Percentiles rank a stretch among this genome's conserved stretches.
Evolutionary conservation across 2,329 filamentous ascomycete genomes (phyloP).

Genomic region (Pseudogymnoascus verrucosus): DNA sequence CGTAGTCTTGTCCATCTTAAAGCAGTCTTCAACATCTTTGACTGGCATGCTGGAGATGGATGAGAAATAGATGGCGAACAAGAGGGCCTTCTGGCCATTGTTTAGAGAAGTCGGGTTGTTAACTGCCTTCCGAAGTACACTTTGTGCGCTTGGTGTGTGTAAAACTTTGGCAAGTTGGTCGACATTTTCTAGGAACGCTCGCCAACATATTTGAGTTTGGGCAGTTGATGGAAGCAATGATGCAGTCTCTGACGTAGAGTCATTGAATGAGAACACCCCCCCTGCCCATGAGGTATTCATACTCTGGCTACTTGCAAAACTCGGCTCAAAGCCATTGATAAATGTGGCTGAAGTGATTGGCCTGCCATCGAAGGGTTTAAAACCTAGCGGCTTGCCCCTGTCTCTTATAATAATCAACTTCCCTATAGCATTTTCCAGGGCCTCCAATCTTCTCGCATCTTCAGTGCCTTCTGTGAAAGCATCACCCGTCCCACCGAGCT

Average conservation of each 20-base stretch:
- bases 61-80: conserved; percentile 28
- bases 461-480: not conserved
- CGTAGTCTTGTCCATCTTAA: conserved; percentile 32
- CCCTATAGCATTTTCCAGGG: not conserved
- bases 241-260: not conserved
- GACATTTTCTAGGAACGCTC: not conserved
- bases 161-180: conserved; percentile 4
- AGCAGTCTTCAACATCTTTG: conserved; percentile 23
- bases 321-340: not conserved
- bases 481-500: not conserved
- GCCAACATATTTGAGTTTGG: conserved; percentile 3
- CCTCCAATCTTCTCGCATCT: not conserved
- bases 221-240: not conserved
- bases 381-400: not conserved
- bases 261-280: not conserved
- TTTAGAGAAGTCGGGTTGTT: conserved; percentile 40
- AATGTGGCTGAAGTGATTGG: not conserved
- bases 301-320: not conserved
- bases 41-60: conserved; percentile 27
- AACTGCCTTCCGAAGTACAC: not conserved
- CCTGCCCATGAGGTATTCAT: not conserved
- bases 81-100: conserved; percentile 56
- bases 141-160: conserved; percentile 2
- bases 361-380: not conserved
- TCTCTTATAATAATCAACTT: not conserved